phyloP scores from a whole-genome alignment of 805 yeast genomes.

The Wickerhamiella hasegawae region DNA sequence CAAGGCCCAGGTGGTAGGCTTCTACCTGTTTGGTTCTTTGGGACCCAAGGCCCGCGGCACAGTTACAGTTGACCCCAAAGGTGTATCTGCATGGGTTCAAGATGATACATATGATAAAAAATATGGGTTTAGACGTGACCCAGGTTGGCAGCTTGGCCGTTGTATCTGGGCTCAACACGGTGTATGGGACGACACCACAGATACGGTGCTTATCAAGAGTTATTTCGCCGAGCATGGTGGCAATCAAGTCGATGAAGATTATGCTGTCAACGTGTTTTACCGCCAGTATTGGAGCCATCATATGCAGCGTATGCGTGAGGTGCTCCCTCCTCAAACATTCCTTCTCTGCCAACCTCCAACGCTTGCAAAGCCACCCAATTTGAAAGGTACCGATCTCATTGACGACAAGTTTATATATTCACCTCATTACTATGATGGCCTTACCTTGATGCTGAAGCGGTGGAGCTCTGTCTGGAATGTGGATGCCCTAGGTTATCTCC shows the following conservation, averaged over 20 bases:
- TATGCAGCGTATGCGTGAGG: constrained; percentile 32
- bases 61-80: constrained; percentile 44
- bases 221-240: constrained; percentile 27
- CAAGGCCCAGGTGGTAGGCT: constrained; percentile 44
- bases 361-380: constrained; percentile 54
- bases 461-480: constrained; percentile 75
- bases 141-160: constrained; percentile 49
- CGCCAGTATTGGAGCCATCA: constrained; percentile 39
- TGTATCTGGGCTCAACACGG: constrained; percentile 70
- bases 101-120: constrained; percentile 31
- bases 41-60: constrained; percentile 59
- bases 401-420: constrained; percentile 53
- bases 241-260: constrained; percentile 29
- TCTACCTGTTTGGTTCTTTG: constrained; percentile 47
- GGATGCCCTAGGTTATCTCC: constrained; percentile 70
- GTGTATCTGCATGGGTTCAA: constrained; percentile 52
- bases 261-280: constrained; percentile 48
- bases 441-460: constrained; percentile 73
- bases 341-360: constrained; percentile 72
- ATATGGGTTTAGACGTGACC: constrained; percentile 53
- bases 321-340: constrained; percentile 28
- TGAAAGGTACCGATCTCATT: constrained; percentile 36
- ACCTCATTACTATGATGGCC: constrained; percentile 86
- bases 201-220: constrained; percentile 28
- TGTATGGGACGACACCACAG: constrained; percentile 37